Percentiles rank a stretch among this genome's conserved stretches.
phyloP scores from a whole-genome alignment of 176 grass and related monocot species.

The Cymbopogon citratus region DNA sequence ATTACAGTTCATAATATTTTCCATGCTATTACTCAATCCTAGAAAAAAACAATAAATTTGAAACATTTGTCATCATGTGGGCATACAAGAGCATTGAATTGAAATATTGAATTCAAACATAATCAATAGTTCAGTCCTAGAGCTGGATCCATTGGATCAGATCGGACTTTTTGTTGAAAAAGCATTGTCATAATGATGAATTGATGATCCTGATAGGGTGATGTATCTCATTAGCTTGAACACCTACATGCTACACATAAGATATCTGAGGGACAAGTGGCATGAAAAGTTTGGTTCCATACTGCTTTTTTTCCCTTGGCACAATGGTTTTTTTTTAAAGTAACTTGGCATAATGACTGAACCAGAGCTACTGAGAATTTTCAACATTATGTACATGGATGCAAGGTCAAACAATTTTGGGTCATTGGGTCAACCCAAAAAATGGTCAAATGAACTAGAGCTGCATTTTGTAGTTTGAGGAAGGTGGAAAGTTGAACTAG shows the following conservation, averaged over 20 bases:
- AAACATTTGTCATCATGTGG: not conserved
- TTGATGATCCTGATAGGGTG: not conserved
- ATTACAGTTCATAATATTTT: not conserved
- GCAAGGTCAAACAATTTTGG: too few species aligned
- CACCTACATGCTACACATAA: not conserved
- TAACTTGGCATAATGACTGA: not conserved
- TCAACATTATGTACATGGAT: slow-evolving; percentile 3
- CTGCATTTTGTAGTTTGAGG: too few species aligned
- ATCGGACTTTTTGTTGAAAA: not conserved
- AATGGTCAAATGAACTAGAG: too few species aligned
- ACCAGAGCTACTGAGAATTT: not conserved
- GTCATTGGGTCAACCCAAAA: too few species aligned
- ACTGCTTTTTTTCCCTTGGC: not conserved
- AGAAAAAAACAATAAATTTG: not conserved
- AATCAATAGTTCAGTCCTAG: not conserved
- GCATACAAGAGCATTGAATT: not conserved
- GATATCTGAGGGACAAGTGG: not conserved
- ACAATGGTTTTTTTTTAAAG: too few species aligned
- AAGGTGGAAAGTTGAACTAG: too few species aligned
- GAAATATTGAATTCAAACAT: not conserved
- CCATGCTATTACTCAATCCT: not conserved
- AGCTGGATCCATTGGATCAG: not conserved
- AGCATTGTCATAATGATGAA: not conserved
- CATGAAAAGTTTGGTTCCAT: not conserved
- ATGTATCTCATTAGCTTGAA: not conserved